phyloP scores from a whole-genome alignment of 2,329 filamentous ascomycete genomes.

The Calonectria multiphialidica region DNA sequence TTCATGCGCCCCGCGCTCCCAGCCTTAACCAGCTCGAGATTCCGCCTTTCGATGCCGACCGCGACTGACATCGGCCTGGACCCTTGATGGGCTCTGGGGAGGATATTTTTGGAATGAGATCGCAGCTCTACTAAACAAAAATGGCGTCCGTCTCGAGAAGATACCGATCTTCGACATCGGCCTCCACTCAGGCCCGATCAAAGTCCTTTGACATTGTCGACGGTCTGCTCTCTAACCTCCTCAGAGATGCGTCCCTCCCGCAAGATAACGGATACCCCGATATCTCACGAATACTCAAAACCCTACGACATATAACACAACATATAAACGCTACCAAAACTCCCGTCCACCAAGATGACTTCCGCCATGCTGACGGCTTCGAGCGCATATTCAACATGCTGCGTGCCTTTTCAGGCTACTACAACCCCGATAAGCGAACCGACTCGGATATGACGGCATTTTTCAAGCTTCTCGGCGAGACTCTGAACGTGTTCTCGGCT shows the following conservation, averaged over 20 bases:
- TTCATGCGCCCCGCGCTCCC: constrained; percentile 45
- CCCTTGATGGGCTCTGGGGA: constrained; percentile 53
- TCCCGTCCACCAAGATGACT: constrained; percentile 78
- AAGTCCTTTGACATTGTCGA: constrained; percentile 72
- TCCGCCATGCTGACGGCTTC: constrained; percentile 85
- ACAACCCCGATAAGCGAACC: constrained; percentile 74
- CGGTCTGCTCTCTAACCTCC: constrained; percentile 63
- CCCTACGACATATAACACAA: constrained; percentile 76
- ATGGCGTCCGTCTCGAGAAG: constrained; percentile 68
- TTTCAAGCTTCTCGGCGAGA: constrained; percentile 77
- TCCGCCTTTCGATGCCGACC: constrained; percentile 50
- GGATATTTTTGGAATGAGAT: constrained; percentile 44
- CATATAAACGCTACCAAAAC: constrained; percentile 64
- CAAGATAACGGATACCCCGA: constrained; percentile 60
- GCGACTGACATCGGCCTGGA: constrained; percentile 48
- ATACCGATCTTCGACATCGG: constrained; percentile 74
- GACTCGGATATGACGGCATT: constrained; percentile 73
- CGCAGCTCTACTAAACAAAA: constrained; percentile 42
- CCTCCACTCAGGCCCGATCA: constrained; percentile 67
- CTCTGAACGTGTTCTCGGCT: constrained; percentile 81
- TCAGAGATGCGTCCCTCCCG: constrained; percentile 48
- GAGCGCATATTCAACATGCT: constrained; percentile 78
- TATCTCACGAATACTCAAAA: constrained; percentile 62
- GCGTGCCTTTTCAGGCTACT: constrained; percentile 79
- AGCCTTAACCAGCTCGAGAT: constrained; percentile 42